Percentiles rank a stretch among this genome's conserved stretches.
Evolutionary conservation across 208 protist genomes (phyloP).

Genomic region (Crithidia sp.): DNA sequence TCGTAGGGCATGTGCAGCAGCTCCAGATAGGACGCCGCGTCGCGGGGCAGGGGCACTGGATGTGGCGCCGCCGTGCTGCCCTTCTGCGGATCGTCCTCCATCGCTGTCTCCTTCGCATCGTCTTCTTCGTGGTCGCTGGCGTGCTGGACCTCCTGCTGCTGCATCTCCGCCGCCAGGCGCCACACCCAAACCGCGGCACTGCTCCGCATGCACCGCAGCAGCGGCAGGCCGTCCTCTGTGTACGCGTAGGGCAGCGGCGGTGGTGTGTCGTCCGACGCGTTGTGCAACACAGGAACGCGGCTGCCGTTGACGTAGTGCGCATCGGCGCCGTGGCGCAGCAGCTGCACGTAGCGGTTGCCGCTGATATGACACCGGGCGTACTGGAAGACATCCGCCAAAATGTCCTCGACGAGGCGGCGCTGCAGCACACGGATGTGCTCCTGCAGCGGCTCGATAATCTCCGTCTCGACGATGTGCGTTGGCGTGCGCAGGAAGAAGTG

Average conservation of each 20-base stretch:
- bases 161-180: conserved; percentile 20
- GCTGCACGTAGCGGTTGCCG: conserved; percentile 28
- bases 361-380: conserved; percentile 20
- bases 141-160: conserved; percentile 1
- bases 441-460: conserved; percentile 40
- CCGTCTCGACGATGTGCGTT: conserved; percentile 26
- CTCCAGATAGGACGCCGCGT: conserved; percentile 23
- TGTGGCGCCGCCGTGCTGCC: not conserved
- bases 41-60: conserved; percentile 15
- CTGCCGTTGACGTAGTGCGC: conserved; percentile 17
- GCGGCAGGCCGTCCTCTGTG: conserved; percentile 8
- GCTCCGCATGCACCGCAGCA: conserved; percentile 8
- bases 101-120: not conserved
- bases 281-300: not conserved
- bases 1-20: conserved; percentile 30
- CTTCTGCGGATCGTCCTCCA: too few relatives aligned
- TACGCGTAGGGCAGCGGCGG: conserved; percentile 14
- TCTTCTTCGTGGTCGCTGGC: not conserved
- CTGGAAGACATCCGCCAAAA: conserved; percentile 25
- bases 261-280: too few relatives aligned
- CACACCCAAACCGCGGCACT: conserved; percentile 27
- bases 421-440: conserved; percentile 20
- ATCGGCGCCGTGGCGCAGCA: conserved; percentile 13
- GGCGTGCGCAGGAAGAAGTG: conserved; percentile 47
- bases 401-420: conserved; percentile 19